Evolutionary conservation across 345 rosid species (phyloP).

Genomic region (Hirschfeldia incana): DNA sequence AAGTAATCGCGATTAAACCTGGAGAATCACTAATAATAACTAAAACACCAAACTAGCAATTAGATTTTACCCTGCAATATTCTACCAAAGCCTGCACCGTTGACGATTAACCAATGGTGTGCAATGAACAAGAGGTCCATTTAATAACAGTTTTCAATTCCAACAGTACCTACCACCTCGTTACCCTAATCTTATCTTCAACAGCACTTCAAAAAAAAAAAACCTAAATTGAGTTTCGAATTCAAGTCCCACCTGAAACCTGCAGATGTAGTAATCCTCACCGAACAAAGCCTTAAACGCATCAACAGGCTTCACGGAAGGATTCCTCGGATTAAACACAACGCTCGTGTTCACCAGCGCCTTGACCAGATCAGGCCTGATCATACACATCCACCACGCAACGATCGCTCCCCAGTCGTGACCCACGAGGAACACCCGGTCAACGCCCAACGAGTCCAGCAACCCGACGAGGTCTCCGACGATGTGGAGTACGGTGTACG

Average conservation of each 20-base stretch:
- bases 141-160: too few species aligned
- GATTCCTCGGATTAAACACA: conserved; percentile 52
- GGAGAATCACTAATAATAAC: not conserved
- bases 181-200: conserved; percentile 5
- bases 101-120: too few species aligned
- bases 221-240: not conserved
- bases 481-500: conserved; percentile 54
- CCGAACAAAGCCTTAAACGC: conserved; percentile 50
- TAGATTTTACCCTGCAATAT: too few species aligned
- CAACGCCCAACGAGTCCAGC: conserved; percentile 44
- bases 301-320: conserved; percentile 48
- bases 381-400: conserved; percentile 64
- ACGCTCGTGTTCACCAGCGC: conserved; percentile 70
- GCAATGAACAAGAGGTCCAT: too few species aligned
- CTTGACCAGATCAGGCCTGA: conserved; percentile 67
- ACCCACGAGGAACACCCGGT: conserved; percentile 61
- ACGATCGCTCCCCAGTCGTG: conserved; percentile 79
- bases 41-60: not conserved
- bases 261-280: conserved; percentile 68
- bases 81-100: too few species aligned
- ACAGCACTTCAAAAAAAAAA: not conserved
- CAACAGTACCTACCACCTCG: not conserved
- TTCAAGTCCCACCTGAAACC: conserved; percentile 61
- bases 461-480: conserved; percentile 62
- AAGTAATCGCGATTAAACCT: not conserved